These are phyloP conservation scores for Wickerhamomyces rabaulensis DNA, from an alignment of 805 yeast genomes.

Conservation along the genomic window DNA sequence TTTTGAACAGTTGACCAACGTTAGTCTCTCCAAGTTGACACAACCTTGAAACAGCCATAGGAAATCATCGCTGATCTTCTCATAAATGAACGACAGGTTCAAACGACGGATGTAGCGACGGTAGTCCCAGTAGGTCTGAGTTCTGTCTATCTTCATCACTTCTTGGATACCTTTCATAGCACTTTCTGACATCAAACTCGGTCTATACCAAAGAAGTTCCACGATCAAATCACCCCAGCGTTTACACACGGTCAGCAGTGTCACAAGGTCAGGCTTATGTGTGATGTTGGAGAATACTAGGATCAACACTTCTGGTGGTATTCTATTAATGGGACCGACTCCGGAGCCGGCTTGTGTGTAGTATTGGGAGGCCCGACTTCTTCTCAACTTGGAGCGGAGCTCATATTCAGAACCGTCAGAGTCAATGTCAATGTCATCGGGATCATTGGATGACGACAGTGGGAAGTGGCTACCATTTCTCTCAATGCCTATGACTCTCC, in stretches of 20 bases:
- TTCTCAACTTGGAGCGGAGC: slow-evolving; percentile 7
- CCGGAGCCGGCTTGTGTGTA: slow-evolving; percentile 3
- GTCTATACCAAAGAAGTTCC: slow-evolving; percentile 85
- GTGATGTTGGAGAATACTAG: slow-evolving; percentile 61
- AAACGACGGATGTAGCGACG: slow-evolving; percentile 68
- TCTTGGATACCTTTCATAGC: slow-evolving; percentile 48
- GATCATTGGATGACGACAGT: not conserved
- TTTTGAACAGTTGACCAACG: slow-evolving; percentile 73
- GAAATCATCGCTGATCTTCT: slow-evolving; percentile 57
- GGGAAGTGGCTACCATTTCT: not conserved
- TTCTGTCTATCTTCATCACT: slow-evolving; percentile 47
- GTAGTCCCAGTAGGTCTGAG: slow-evolving; percentile 58
- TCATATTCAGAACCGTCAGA: slow-evolving; percentile 10
- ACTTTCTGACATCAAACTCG: slow-evolving; percentile 50
- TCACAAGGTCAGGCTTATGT: slow-evolving; percentile 53
- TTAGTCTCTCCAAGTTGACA: slow-evolving; percentile 74
- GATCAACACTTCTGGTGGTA: slow-evolving; percentile 55
- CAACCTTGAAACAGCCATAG: slow-evolving; percentile 62
- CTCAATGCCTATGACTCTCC: not conserved
- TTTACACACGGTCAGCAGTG: slow-evolving; percentile 67
- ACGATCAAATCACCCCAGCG: slow-evolving; percentile 75
- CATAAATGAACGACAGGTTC: slow-evolving; percentile 72
- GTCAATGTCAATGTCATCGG: slow-evolving; percentile 13
- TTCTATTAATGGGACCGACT: slow-evolving; percentile 21
- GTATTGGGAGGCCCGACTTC: slow-evolving; percentile 2